Percentiles rank a stretch among this genome's conserved stretches.
phyloP scores from a whole-genome alignment of 306 rosid genomes.

The Cicer chorassanicum region DNA sequence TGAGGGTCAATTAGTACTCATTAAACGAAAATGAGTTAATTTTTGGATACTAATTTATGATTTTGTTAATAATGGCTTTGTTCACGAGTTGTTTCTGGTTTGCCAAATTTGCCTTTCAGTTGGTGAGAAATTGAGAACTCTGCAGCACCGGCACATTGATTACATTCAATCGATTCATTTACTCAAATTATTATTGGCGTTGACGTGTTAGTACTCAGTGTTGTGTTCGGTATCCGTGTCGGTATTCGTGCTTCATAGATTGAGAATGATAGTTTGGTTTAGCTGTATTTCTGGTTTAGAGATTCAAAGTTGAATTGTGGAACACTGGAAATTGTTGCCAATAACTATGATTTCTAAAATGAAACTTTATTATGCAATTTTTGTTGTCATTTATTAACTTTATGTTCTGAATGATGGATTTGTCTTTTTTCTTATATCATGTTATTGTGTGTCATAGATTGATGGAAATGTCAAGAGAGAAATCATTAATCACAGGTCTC shows the following conservation, averaged over 20 bases:
- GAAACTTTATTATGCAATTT: constrained; percentile 12
- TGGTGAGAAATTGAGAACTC: neutral
- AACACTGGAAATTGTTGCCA: neutral
- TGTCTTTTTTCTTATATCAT: constrained; percentile 4
- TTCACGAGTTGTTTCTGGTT: neutral
- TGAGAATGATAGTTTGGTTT: constrained; percentile 8
- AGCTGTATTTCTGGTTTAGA: constrained; percentile 17
- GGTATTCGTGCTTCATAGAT: too few relatives aligned
- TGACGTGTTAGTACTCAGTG: too few relatives aligned
- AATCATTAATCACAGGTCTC: constrained; percentile 91
- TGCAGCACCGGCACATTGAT: too few relatives aligned
- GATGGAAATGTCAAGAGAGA: constrained; percentile 96
- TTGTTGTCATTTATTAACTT: neutral
- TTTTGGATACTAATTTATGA: neutral
- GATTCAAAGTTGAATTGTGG: neutral
- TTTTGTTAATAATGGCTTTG: constrained; percentile 1
- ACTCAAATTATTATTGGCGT: too few relatives aligned
- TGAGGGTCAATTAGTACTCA: neutral
- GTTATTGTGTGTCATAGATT: constrained; percentile 63
- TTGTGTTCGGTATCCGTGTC: too few relatives aligned
- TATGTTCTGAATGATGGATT: constrained; percentile 11
- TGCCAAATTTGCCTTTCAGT: constrained; percentile 15
- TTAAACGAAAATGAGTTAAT: neutral
- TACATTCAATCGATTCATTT: too few relatives aligned
- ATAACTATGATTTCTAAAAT: neutral